Base-by-base conservation (phyloP, 2,329 filamentous ascomycete species). In the Fusarium agapanthi region DNA sequence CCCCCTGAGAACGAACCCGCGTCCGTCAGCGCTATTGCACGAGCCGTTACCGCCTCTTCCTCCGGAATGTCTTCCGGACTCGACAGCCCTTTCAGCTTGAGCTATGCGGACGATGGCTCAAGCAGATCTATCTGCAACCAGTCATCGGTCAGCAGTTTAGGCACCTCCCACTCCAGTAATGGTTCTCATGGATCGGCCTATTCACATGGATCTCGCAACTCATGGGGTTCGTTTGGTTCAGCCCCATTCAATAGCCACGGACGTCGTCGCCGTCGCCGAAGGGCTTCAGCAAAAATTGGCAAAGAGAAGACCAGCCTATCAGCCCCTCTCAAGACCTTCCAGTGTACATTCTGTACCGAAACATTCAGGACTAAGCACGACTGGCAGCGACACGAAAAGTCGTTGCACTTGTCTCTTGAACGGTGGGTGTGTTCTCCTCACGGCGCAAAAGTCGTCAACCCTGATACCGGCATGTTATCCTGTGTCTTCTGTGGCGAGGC, bases 301-400 rank as follows among this genome's bases (percentile, higher is more conserved):
- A 82, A 83, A 3, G 83, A 85, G 20, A 79, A 78, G 53, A 79
- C 77, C 2, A 72, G 78, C 13, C 79, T 87, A 5, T 74, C 75
- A 16, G 80, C 81, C 7, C 87, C 86, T 6, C 81, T 86, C 65
- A 89, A 88, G 76, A 88, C 88, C 5, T 90, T 88, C 79, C 89
- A 91, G 79, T 92, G 90, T 79, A 92, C 90, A 69, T 92, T 92
- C 83, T 92, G 90, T 79, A 91, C 90, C 12, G 89, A 91, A 72
- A 90, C 88, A 0, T 92, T 91, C 80, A 84, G 89, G 72, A 91
- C 89, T 7, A 92, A 92, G 78, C 89, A 92, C 75, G 90, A 92
- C 79, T 92, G 90, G 90, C 89, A 91, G 75, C 84, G 91, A 65
- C 91, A 93, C 78, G 91, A 94, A 76, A 91, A 91, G 73, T 90